These are phyloP conservation scores for Pichia thaimueangensis DNA, from an alignment of 805 yeast species.

Conservation along the genomic window DNA sequence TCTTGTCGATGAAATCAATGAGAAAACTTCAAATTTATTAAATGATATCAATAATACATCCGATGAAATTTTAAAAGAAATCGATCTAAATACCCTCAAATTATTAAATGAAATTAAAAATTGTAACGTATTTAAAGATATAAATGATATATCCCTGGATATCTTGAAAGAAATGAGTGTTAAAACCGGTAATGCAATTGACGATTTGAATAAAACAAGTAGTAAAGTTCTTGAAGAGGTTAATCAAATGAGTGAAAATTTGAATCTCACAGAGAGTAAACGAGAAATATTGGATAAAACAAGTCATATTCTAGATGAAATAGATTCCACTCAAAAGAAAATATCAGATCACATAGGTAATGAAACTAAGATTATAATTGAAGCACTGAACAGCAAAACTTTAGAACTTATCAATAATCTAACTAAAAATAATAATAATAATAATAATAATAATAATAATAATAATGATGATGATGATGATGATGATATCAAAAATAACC, in stretches of 20 bases:
- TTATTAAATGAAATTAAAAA: conserved; percentile 18
- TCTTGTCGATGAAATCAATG: conserved; percentile 16
- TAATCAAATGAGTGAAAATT: conserved; percentile 12
- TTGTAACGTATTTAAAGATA: conserved; percentile 17
- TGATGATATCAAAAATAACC: too few species aligned
- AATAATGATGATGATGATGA: too few species aligned
- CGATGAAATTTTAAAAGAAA: conserved; percentile 21
- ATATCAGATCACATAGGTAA: neutral
- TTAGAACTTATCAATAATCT: neutral
- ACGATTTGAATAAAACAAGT: conserved; percentile 19
- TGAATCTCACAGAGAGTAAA: neutral
- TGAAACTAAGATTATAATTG: conserved; percentile 8
- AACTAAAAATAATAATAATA: neutral
- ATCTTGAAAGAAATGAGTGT: conserved; percentile 23
- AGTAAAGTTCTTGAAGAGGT: conserved; percentile 15
- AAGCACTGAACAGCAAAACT: conserved; percentile 9
- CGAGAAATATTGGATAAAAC: conserved; percentile 13
- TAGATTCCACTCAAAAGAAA: conserved; percentile 2
- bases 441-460: neutral
- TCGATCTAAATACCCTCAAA: conserved; percentile 15
- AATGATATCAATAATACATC: conserved; percentile 24
- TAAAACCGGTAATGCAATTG: conserved; percentile 19
- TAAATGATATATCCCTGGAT: conserved; percentile 18
- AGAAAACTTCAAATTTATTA: conserved; percentile 20
- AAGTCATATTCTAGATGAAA: conserved; percentile 1